These are phyloP conservation scores for Wickerhamomyces rabaulensis DNA, from an alignment of 805 yeast species.

Conservation along the genomic window DNA sequence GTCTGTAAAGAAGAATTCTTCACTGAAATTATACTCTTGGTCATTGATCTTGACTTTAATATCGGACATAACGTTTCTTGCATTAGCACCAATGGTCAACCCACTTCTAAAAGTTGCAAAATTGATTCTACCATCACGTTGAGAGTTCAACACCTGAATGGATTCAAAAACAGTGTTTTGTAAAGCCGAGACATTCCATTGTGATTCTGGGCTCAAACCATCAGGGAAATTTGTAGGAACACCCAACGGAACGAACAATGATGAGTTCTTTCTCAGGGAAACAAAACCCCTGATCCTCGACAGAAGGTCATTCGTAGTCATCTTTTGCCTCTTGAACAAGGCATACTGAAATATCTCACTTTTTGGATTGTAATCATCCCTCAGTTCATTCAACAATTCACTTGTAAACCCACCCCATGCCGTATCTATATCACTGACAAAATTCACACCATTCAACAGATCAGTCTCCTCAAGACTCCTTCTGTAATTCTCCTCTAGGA, in stretches of 20 bases:
- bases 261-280: conserved; percentile 41
- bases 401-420: conserved; percentile 82
- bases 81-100: conserved; percentile 33
- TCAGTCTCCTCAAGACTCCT: conserved; percentile 71
- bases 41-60: conserved; percentile 19
- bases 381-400: conserved; percentile 44
- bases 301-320: conserved; percentile 16
- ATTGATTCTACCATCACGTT: conserved; percentile 25
- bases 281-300: conserved; percentile 43
- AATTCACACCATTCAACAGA: conserved; percentile 61
- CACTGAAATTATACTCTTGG: conserved; percentile 4
- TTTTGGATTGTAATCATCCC: conserved; percentile 67
- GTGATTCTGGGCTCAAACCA: conserved; percentile 19
- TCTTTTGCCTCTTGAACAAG: conserved; percentile 25
- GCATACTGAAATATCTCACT: conserved; percentile 44
- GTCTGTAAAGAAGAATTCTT: conserved; percentile 2
- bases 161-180: conserved; percentile 41
- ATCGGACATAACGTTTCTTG: conserved; percentile 43
- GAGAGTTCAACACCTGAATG: conserved; percentile 35
- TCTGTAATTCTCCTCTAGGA: conserved; percentile 56
- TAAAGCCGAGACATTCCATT: conserved; percentile 41
- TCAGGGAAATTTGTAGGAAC: conserved; percentile 17
- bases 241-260: conserved; percentile 53
- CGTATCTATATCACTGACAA: conserved; percentile 64
- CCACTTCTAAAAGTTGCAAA: conserved; percentile 42